Percentiles rank a stretch among this genome's conserved stretches.
Conservation (phyloP, 2,329 filamentous ascomycete species). For the Erysiphe neolycopersici region DNA sequence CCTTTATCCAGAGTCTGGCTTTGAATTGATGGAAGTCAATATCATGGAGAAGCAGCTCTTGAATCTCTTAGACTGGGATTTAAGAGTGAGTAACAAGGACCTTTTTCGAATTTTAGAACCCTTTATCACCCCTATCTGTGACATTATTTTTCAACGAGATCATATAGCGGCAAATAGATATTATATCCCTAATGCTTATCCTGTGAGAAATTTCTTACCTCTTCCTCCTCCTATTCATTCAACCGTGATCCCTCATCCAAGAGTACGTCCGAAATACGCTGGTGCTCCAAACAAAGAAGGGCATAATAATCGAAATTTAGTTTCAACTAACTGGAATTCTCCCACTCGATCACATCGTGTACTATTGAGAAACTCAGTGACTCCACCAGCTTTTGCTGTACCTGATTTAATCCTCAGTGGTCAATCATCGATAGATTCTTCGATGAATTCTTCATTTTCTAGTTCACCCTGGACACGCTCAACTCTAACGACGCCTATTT, state of each 20-base stretch:
- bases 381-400: neutral
- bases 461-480: neutral
- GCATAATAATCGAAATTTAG: neutral
- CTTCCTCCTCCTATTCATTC: neutral
- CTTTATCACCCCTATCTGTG: slow-evolving; percentile 67
- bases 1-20: slow-evolving; percentile 52
- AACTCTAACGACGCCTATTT: neutral
- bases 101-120: slow-evolving; percentile 67
- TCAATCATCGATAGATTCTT: neutral
- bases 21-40: slow-evolving; percentile 89
- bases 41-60: slow-evolving; percentile 98
- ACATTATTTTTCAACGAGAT: slow-evolving; percentile 18
- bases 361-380: neutral
- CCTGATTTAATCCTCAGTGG: neutral
- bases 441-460: neutral
- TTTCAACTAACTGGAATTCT: neutral
- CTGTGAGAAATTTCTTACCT: too few relatives aligned
- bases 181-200: neutral
- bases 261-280: too few relatives aligned
- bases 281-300: neutral
- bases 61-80: slow-evolving; percentile 82
- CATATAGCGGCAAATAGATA: slow-evolving; percentile 1
- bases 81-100: slow-evolving; percentile 61
- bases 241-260: neutral
- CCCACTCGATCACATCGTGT: neutral